A percentile compares a stretch with the other conserved stretches of the same genome.
Evolutionary conservation across 192 early-diverging fungal species (phyloP).

Genomic region (Chytriomyces sp.): DNA sequence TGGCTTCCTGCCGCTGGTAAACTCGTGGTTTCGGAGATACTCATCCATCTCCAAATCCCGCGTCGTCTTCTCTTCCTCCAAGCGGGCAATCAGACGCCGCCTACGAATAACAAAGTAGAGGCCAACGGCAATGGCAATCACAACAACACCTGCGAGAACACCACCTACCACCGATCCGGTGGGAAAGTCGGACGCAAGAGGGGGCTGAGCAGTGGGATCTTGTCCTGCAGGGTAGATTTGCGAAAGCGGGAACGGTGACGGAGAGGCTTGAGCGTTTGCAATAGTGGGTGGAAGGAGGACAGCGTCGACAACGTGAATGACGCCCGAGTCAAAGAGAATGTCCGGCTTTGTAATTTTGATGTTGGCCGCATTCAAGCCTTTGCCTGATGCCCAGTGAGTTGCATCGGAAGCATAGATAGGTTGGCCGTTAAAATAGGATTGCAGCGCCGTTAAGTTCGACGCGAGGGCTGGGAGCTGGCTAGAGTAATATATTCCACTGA

Average conservation of each 20-base stretch:
- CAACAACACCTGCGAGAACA: slow-evolving; percentile 21
- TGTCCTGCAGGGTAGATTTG: slow-evolving; percentile 27
- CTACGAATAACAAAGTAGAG: slow-evolving; percentile 15
- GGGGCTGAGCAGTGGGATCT: background rate
- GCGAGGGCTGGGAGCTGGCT: background rate
- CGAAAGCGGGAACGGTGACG: background rate
- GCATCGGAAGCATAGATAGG: background rate
- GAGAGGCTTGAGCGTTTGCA: slow-evolving; percentile 21
- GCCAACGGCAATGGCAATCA: slow-evolving; percentile 3
- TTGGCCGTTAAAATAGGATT: slow-evolving; percentile 17
- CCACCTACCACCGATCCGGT: slow-evolving; percentile 30
- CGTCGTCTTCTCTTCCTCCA: slow-evolving; percentile 24
- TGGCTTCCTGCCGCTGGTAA: background rate
- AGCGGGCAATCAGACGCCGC: slow-evolving; percentile 17
- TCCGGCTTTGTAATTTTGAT: slow-evolving; percentile 24
- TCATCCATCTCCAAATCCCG: slow-evolving; percentile 19
- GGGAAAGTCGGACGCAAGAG: slow-evolving; percentile 29
- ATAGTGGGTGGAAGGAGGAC: slow-evolving; percentile 25
- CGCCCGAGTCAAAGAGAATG: slow-evolving; percentile 32
- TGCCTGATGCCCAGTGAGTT: slow-evolving; percentile 8
- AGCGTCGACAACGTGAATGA: slow-evolving; percentile 38
- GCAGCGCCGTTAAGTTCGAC: background rate
- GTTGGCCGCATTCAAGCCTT: background rate
- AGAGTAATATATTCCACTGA: slow-evolving; percentile 26
- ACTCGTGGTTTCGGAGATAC: background rate